Base-by-base conservation (phyloP, 768 basidiomycete genomes). In the Lepiota brunneoincarnata region DNA sequence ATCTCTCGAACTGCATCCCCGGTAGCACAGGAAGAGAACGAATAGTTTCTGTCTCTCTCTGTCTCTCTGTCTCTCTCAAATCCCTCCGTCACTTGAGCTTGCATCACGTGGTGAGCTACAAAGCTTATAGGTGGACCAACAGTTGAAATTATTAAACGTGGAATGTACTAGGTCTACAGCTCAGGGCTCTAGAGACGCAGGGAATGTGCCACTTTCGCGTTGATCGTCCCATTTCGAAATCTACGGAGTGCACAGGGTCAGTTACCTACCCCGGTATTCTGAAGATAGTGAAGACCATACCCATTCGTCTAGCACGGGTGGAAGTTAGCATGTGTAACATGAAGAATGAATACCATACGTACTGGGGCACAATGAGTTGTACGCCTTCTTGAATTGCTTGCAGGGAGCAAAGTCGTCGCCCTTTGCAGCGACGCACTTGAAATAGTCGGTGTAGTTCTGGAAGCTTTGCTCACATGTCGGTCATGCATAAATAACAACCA, bases 371-470 rank as follows among this genome's bases (percentile, higher is more conserved):
- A 98, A 84, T 38, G 95, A 93, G 78, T 93, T 82, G 80, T 93
- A 99, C 24, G 91, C 91, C 70, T 85, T 83, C 77, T 89, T 91
- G 85, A 99, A 99, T 72, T 97, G 95, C 77, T 93, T 93, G 87
- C 97, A 98, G 1, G 97, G 94, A n/a, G 87, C 85, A 69, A 86
- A 98, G 56, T 98, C 97, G 62, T 99, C 97, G 61, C 97, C 97
- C 76, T 97, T 98, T 63, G 95, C 95, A 63, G 89, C 72, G 63
- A 98, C 75, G 72, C 97, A 99, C 72, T 96, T 96, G 86, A 95
- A 93, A 80, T 97, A 98, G 74, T 99, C 97, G 57, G 90, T 89
- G 72, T 95, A 98, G 78, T 96, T 94, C 76, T 96, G 93, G 83
- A 84, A 90, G 75, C 89, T 91, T 4, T 15, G 11, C 61, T n/a